Percentiles rank a stretch among this genome's conserved stretches.
These are phyloP conservation scores for Petunia hybrid DNA, from an alignment of 305 asterid genomes.

Conservation along the genomic window DNA sequence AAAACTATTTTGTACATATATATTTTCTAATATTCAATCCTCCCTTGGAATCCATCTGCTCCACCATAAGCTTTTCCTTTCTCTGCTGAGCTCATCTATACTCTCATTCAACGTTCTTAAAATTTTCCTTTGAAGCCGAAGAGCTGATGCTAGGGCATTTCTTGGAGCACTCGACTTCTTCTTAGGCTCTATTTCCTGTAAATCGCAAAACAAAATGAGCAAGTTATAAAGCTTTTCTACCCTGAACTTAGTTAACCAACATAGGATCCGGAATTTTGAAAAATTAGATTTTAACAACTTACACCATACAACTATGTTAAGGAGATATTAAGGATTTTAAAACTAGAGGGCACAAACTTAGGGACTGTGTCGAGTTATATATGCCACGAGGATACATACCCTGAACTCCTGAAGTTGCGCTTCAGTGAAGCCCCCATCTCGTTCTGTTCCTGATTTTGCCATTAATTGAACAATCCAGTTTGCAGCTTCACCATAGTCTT, in stretches of 20 bases:
- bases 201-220: neutral
- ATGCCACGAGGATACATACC: slow-evolving; percentile 47
- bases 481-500: slow-evolving; percentile 86
- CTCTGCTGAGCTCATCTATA: slow-evolving; percentile 69
- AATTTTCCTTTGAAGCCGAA: slow-evolving; percentile 74
- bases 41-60: slow-evolving; percentile 95
- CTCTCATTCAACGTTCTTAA: slow-evolving; percentile 70
- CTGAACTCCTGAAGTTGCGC: slow-evolving; percentile 86
- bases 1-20: slow-evolving; percentile 35
- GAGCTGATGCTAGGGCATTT: slow-evolving; percentile 91
- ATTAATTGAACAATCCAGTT: slow-evolving; percentile 79
- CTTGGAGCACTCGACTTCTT: slow-evolving; percentile 74
- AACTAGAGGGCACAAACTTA: neutral
- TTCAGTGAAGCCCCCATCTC: slow-evolving; percentile 95
- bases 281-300: neutral
- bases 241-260: neutral
- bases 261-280: neutral
- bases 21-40: slow-evolving; percentile 57
- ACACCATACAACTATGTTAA: neutral
- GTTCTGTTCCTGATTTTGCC: slow-evolving; percentile 91
- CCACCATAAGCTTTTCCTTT: slow-evolving; percentile 91
- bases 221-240: neutral
- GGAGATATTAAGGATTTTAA: neutral
- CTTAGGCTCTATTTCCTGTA: slow-evolving; percentile 75
- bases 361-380: neutral